Percentiles rank a stretch among this genome's conserved stretches.
phyloP scores from a whole-genome alignment of 495 filamentous ascomycete species.

The Penicillium herquei region DNA sequence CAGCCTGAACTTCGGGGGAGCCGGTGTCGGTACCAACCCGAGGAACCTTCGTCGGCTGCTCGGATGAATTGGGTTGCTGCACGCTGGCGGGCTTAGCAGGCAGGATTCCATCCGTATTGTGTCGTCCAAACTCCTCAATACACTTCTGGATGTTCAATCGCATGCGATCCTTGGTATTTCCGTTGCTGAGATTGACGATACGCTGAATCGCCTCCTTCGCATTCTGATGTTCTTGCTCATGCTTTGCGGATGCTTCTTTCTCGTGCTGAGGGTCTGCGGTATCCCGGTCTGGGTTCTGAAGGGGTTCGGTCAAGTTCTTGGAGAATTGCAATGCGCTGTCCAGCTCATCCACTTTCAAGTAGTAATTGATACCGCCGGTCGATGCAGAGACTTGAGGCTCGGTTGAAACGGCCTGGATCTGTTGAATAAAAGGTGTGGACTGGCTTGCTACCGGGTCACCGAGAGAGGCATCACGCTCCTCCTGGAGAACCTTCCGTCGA shows the following conservation, averaged over 20 bases:
- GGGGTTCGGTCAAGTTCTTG: conserved; percentile 58
- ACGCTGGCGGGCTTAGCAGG: conserved; percentile 50
- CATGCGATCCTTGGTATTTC: conserved; percentile 69
- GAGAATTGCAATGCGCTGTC: conserved; percentile 61
- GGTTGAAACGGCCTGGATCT: conserved; percentile 58
- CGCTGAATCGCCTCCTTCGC: conserved; percentile 64
- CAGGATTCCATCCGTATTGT: conserved; percentile 75
- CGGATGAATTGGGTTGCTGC: conserved; percentile 22
- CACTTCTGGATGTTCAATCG: conserved; percentile 79
- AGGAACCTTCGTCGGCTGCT: conserved; percentile 50
- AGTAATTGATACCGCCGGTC: conserved; percentile 64
- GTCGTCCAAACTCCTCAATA: conserved; percentile 84
- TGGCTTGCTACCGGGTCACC: conserved; percentile 79
- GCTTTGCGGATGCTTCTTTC: conserved; percentile 27
- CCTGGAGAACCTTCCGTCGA: conserved; percentile 63
- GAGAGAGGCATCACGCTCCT: conserved; percentile 55
- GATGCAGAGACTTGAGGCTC: conserved; percentile 29
- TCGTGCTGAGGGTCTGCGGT: conserved; percentile 45
- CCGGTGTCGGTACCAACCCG: conserved; percentile 89
- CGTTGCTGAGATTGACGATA: conserved; percentile 73
- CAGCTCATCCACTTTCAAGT: conserved; percentile 64
- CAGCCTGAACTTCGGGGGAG: conserved; percentile 91
- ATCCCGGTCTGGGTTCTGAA: conserved; percentile 33
- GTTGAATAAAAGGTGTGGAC: conserved; percentile 77
- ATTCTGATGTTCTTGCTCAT: conserved; percentile 32